Evolutionary conservation across 345 rosid species (phyloP), one percentile per base, ranked within the genome.

Genomic region (Zanthoxylum bungeanum): DNA sequence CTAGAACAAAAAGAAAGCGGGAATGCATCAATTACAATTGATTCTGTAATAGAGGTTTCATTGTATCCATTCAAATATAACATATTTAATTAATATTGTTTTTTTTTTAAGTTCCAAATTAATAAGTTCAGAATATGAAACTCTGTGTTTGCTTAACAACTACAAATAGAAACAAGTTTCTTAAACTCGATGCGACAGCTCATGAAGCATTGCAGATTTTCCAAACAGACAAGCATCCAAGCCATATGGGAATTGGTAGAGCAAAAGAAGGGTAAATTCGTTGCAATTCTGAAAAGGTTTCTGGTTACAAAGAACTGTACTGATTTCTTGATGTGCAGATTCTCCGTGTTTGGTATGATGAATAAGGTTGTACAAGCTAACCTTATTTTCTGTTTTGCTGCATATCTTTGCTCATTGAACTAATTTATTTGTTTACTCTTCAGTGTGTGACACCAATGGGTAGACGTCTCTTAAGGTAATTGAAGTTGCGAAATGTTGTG

Each of bases 201-300:
- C 92, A 90, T 70, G 98, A 92, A 78, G 98, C 93, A 66, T 73
- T 94, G 78, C 98, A 94, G 86, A 92, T 92, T 72, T 94, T 94
- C 77, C 97, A 92, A 82, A 78, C 79, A 49, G 98, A 94, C 77
- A 95, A 92, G 74, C 99, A 95, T 85, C 99, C 99, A 75, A 95
- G 99, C 81, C 96, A 92, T 80, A 92, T 95, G 97, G 99, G 99
- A 77, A 95, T 95, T 71, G 99, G 99, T 62, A 82, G 99, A 84
- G 95, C 97, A 76, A 95, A 95, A 78, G 98, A 95, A 88, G 99
- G 99, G 99, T 95, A 87, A 75, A 42, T 22, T 30, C 3, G 39
- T 22, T 44, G 49, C 34, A 55, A 14, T 71, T 17, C 55, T 55
- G 59, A 40, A 68, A 33, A 55, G 79, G 11, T 46, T 51, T 70